These are phyloP conservation scores for Kodamaea kaohsiungensis DNA, from an alignment of 805 yeast species.

Conservation along the genomic window DNA sequence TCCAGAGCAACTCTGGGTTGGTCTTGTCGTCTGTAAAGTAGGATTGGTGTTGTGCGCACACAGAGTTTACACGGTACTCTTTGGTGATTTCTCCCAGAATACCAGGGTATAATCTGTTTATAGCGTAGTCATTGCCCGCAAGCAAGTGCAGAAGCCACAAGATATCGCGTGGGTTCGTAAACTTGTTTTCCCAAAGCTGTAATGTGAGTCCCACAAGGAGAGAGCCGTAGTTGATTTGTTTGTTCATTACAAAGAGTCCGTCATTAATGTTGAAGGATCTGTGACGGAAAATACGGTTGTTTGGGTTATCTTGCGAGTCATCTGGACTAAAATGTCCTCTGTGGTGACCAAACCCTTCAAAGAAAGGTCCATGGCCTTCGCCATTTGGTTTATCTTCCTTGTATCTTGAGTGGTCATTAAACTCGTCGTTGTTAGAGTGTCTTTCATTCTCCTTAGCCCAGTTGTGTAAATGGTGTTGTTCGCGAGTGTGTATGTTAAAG, in stretches of 20 bases:
- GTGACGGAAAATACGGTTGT: conserved; percentile 2
- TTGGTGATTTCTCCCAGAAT: conserved; percentile 10
- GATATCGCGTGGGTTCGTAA: conserved; percentile 8
- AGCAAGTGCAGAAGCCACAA: conserved; percentile 14
- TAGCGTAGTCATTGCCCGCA: conserved; percentile 5
- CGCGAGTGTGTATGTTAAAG: background rate
- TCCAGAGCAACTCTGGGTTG: conserved; percentile 12
- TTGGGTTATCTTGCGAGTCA: background rate
- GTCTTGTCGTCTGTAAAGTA: conserved; percentile 13
- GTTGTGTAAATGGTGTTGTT: background rate
- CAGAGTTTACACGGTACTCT: conserved; percentile 6
- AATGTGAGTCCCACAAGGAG: conserved; percentile 10
- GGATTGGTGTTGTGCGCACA: conserved; percentile 11
- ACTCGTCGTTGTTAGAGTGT: background rate
- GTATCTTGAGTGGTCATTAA: background rate
- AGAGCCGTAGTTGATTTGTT: conserved; percentile 9
- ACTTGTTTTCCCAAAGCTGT: conserved; percentile 9
- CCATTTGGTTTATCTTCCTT: background rate
- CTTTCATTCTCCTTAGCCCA: background rate
- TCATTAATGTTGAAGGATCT: conserved; percentile 1
- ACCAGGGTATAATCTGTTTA: conserved; percentile 12
- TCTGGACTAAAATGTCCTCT: background rate
- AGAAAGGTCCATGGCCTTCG: background rate
- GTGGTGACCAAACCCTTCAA: background rate
- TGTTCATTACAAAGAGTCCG: conserved; percentile 10